These are phyloP conservation scores for Vitis labrusca DNA, from an alignment of 164 flowering plant species.

Conservation along the genomic window DNA sequence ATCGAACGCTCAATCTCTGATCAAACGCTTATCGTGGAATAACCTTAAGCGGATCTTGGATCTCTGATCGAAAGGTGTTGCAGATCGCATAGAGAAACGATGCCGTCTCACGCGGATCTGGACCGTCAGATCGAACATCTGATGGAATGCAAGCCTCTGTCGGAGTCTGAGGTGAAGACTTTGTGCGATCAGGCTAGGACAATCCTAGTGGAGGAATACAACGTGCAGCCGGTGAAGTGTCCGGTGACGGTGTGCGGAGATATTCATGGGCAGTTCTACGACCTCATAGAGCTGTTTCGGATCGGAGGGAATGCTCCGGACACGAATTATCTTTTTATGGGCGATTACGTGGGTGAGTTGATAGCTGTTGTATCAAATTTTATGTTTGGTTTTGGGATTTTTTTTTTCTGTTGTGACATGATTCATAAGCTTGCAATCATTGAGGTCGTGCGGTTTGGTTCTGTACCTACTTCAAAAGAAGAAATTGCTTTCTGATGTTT, in stretches of 20 bases:
- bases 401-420: neutral
- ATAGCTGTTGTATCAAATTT: neutral
- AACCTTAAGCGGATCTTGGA: constrained; percentile 1
- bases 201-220: constrained; percentile 86
- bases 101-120: constrained; percentile 84
- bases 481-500: too few species aligned
- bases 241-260: constrained; percentile 78
- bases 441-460: too few species aligned
- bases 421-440: too few species aligned
- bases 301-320: constrained; percentile 82
- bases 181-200: constrained; percentile 82
- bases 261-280: constrained; percentile 77
- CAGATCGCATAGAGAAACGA: constrained; percentile 29
- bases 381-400: neutral
- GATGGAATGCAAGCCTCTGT: constrained; percentile 80
- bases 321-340: constrained; percentile 92
- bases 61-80: constrained; percentile 10
- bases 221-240: constrained; percentile 77
- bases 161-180: constrained; percentile 77
- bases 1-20: neutral
- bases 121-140: constrained; percentile 87
- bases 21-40: too few species aligned
- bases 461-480: too few species aligned
- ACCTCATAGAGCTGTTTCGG: constrained; percentile 68
- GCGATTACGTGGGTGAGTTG: constrained; percentile 84